Conservation (phyloP, 2,329 filamentous ascomycete genomes). For the Colletotrichum shisoi region DNA sequence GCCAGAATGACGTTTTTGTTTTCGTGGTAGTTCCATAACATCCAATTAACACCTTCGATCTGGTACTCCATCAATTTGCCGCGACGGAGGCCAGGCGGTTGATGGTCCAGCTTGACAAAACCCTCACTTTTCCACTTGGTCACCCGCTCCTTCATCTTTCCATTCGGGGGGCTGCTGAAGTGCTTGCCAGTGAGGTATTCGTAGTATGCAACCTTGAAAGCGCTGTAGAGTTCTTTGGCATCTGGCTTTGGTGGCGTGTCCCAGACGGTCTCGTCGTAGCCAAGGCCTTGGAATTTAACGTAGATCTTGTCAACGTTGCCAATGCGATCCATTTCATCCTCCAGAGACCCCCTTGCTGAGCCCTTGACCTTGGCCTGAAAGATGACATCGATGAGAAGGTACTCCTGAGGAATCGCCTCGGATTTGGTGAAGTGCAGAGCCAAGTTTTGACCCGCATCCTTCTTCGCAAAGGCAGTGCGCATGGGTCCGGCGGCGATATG, state of each 20-base stretch:
- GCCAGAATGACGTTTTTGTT: conserved; percentile 88
- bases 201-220: conserved; percentile 83
- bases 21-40: conserved; percentile 86
- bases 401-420: conserved; percentile 89
- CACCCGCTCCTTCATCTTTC: conserved; percentile 72
- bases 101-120: conserved; percentile 74
- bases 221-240: conserved; percentile 72
- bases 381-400: conserved; percentile 85
- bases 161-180: conserved; percentile 64
- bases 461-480: conserved; percentile 79
- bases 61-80: conserved; percentile 94
- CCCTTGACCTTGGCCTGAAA: conserved; percentile 67
- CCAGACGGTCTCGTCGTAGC: conserved; percentile 92
- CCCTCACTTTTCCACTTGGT: conserved; percentile 69
- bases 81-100: conserved; percentile 76
- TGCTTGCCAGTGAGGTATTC: conserved; percentile 85
- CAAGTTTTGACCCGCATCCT: conserved; percentile 60
- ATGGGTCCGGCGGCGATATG: conserved; percentile 70
- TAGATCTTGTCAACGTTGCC: conserved; percentile 75
- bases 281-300: conserved; percentile 91
- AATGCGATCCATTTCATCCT: conserved; percentile 75
- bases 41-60: conserved; percentile 91
- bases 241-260: conserved; percentile 77
- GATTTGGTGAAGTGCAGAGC: conserved; percentile 71
- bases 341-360: conserved; percentile 41